A percentile compares a stretch with the other conserved stretches of the same genome.
Conservation (phyloP, 495 filamentous ascomycete genomes). For the Pyrenula massariospora region DNA sequence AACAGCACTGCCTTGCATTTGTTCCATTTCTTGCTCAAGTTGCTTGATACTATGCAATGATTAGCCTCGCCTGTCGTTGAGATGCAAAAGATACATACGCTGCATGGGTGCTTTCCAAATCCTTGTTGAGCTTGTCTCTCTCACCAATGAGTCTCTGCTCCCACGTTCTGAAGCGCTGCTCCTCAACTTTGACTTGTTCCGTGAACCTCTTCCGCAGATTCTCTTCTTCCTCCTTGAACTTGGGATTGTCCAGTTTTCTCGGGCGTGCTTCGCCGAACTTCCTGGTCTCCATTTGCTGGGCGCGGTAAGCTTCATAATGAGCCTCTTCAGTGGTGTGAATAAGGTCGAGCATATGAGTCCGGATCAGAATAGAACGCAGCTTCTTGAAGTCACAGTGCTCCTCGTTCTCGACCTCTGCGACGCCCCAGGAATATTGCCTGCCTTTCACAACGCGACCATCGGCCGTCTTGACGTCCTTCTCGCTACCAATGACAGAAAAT, state of each 20-base stretch:
- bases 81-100: conserved; percentile 39
- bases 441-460: conserved; percentile 96
- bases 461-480: conserved; percentile 95
- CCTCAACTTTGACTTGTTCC: conserved; percentile 99
- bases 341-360: conserved; percentile 99
- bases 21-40: conserved; percentile 84
- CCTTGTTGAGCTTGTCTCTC: conserved; percentile 97
- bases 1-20: conserved; percentile 82
- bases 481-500: conserved; percentile 95
- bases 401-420: conserved; percentile 98
- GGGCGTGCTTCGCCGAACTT: conserved; percentile 97
- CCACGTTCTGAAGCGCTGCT: conserved; percentile 97
- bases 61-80: conserved; percentile 14
- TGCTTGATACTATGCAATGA: conserved; percentile 62
- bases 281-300: conserved; percentile 98
- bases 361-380: conserved; percentile 94
- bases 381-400: conserved; percentile 99
- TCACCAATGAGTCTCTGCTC: conserved; percentile 99
- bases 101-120: conserved; percentile 92
- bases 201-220: conserved; percentile 96
- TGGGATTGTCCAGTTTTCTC: conserved; percentile 97
- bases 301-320: conserved; percentile 98
- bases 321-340: conserved; percentile 99
- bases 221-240: conserved; percentile 99
- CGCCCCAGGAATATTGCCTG: conserved; percentile 97